A percentile compares a stretch with the other conserved stretches of the same genome.
phyloP scores from a whole-genome alignment of 306 rosid genomes.

The Quercus bicolor region DNA sequence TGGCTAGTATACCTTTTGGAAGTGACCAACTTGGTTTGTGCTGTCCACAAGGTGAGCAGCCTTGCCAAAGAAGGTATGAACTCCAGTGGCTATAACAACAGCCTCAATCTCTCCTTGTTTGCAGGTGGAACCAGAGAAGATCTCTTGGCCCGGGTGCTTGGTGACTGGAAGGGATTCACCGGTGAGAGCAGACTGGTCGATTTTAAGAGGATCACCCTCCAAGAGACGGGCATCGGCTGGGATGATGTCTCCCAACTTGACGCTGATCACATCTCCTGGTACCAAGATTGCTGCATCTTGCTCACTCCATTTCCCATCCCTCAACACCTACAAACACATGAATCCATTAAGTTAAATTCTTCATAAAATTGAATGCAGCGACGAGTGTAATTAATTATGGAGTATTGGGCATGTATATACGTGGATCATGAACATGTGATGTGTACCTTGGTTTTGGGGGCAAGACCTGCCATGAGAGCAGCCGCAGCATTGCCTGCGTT shows the following conservation, averaged over 20 bases:
- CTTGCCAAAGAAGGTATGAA: slow-evolving; percentile 89
- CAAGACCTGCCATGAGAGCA: slow-evolving; percentile 95
- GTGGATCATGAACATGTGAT: background rate
- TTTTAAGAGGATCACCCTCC: slow-evolving; percentile 86
- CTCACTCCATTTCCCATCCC: slow-evolving; percentile 83
- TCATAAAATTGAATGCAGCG: background rate
- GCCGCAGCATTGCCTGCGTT: slow-evolving; percentile 96
- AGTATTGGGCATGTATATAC: background rate
- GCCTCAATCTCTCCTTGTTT: slow-evolving; percentile 96
- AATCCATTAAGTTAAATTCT: background rate
- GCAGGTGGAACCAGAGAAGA: slow-evolving; percentile 92
- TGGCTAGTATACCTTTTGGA: slow-evolving; percentile 57
- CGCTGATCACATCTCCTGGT: slow-evolving; percentile 88
- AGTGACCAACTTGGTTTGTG: slow-evolving; percentile 96
- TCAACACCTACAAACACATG: slow-evolving; percentile 47
- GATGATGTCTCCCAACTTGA: slow-evolving; percentile 87
- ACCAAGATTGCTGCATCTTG: slow-evolving; percentile 77
- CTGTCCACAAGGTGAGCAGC: slow-evolving; percentile 94
- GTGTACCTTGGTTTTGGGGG: slow-evolving; percentile 86
- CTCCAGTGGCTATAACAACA: slow-evolving; percentile 89
- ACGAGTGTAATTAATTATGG: background rate
- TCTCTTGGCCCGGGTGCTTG: slow-evolving; percentile 64
- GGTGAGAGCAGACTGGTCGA: slow-evolving; percentile 88
- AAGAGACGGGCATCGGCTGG: slow-evolving; percentile 92
- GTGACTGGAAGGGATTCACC: slow-evolving; percentile 92